Evolutionary conservation across 805 yeast species (phyloP), one percentile per base, ranked within the genome.

Genomic region (Starmerella davenportii): DNA sequence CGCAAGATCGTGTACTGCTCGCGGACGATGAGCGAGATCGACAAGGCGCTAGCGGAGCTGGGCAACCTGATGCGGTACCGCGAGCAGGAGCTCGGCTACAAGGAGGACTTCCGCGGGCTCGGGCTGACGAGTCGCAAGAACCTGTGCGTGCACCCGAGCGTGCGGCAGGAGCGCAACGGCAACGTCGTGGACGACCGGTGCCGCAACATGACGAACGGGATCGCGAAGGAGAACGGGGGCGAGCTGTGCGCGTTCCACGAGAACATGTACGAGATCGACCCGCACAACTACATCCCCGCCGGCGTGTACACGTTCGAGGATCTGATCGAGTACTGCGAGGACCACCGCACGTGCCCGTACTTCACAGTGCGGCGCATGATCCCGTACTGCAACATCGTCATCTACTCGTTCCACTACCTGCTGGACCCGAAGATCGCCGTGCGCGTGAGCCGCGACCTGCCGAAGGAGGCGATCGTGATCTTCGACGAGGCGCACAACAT

Each of bases 11-110:
- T 90, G 5, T 90, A 90, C 60, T 90, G 99, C 59, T 90, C 98
- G 4, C 96, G 99, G 68, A 90, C 99, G 25, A 90, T 90, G 96
- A 81, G 95, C 9, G 99, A 90, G 62, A 90, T 90, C 56, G 98
- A 90, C 61, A 90, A 90, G 60, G 95, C 98, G 0, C 62, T 90
- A 53, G 81, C 87, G 5, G 99, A 90, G 62, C 65, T 90, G 63
- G 75, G 79, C 44, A 74, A 72, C 40, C 65, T 90, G 51, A 90
- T 90, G 96, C 80, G 73, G 39, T 90, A 69, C 54, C 68, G 99
- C 48, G 60, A 84, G 2, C 66, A 72, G 36, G 93, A 81, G 53
- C 64, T 90, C 36, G 96, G 96, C 0, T 73, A 68, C 50, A 76
- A 63, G 18, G 98, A 90, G 56, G 93, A 84, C 39, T 90, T 90